phyloP scores from a whole-genome alignment of 139 green algal genomes.

The Zygnema cylindricum region DNA sequence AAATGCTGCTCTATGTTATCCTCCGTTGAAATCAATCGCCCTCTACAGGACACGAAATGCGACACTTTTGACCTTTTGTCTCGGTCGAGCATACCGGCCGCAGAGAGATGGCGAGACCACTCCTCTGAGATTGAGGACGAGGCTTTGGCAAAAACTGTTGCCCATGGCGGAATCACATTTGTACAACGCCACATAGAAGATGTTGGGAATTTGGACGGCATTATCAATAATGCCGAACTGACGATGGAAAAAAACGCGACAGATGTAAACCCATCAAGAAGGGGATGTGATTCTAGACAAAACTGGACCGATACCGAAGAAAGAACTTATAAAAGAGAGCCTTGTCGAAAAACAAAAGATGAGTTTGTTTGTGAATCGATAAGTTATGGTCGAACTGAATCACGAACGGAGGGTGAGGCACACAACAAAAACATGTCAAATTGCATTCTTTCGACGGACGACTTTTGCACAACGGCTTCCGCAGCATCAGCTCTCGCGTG shows the following conservation, averaged over 20 bases:
- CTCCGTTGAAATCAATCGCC: too few species aligned
- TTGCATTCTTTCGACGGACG: too few species aligned
- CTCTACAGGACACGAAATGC: conserved; percentile 21
- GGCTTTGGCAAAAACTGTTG: not conserved
- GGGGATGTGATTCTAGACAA: not conserved
- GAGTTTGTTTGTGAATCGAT: not conserved
- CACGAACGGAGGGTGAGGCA: not conserved
- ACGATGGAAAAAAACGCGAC: not conserved
- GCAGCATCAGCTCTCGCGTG: not conserved
- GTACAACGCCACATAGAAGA: not conserved
- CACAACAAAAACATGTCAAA: too few species aligned
- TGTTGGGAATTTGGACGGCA: not conserved
- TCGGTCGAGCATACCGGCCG: not conserved
- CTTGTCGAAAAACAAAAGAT: not conserved
- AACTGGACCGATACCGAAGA: not conserved
- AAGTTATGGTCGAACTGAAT: not conserved
- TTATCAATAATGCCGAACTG: not conserved
- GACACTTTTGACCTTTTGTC: conserved; percentile 8
- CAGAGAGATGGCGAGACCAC: not conserved
- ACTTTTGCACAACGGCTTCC: not conserved
- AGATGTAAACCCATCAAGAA: not conserved
- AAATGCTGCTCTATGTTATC: too few species aligned
- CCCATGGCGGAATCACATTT: not conserved
- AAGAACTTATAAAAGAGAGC: not conserved
- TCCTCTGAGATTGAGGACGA: not conserved